phyloP scores from a whole-genome alignment of 2,329 filamentous ascomycete genomes.

The Xylaria sp. region DNA sequence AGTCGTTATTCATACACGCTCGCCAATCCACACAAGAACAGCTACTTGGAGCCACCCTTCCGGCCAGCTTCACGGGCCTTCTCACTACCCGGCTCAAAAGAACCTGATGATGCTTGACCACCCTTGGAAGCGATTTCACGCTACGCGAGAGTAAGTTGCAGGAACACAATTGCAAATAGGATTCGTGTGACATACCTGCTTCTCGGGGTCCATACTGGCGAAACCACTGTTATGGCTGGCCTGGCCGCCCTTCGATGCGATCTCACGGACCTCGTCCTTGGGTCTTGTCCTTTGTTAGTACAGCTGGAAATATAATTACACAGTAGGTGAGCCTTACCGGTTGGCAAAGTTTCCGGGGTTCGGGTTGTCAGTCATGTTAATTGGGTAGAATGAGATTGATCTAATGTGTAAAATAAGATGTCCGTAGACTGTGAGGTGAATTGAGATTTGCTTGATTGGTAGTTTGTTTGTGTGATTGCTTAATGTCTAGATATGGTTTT shows the following conservation, averaged over 20 bases:
- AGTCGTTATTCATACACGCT: no score
- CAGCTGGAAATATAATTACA: no score
- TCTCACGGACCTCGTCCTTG: slow-evolving; percentile 26
- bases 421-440: no score
- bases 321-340: slow-evolving; percentile 11
- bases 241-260: slow-evolving; percentile 17
- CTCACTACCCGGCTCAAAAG: slow-evolving; percentile 19
- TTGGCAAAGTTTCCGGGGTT: slow-evolving; percentile 28
- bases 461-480: no score
- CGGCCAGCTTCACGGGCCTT: slow-evolving; percentile 14
- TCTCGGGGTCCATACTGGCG: slow-evolving; percentile 19
- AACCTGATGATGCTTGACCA: slow-evolving; percentile 21
- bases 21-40: no score
- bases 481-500: no score
- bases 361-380: slow-evolving; percentile 6
- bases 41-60: slow-evolving; percentile 20
- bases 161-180: background rate
- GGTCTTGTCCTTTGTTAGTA: slow-evolving; percentile 7
- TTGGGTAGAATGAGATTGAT: no score
- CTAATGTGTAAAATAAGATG: no score
- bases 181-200: slow-evolving; percentile 5
- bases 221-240: slow-evolving; percentile 15
- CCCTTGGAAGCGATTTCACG: slow-evolving; percentile 21
- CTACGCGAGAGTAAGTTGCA: background rate
- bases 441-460: no score